Percentiles rank a stretch among this genome's conserved stretches.
Conservation (phyloP, 192 early-diverging fungal genomes). For the Backusella morwellensis region DNA sequence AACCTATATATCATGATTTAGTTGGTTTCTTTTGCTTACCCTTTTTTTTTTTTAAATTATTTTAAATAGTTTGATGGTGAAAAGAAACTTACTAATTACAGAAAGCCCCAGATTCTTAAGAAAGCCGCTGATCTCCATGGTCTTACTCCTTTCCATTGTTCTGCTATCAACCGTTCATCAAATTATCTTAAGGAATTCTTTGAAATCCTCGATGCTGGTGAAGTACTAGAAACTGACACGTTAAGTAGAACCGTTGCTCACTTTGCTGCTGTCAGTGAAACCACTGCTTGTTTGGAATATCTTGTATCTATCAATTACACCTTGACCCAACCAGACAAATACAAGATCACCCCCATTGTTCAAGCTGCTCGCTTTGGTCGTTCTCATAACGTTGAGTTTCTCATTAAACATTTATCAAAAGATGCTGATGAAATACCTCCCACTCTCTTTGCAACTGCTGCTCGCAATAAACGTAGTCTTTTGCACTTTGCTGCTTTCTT, state of each 20-base stretch:
- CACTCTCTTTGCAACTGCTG: slow-evolving; percentile 34
- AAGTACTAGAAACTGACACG: slow-evolving; percentile 38
- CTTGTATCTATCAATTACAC: slow-evolving; percentile 37
- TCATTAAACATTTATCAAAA: slow-evolving; percentile 33
- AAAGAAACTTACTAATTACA: slow-evolving; percentile 10
- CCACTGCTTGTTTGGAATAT: slow-evolving; percentile 42
- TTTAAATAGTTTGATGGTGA: slow-evolving; percentile 20
- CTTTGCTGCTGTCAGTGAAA: slow-evolving; percentile 48
- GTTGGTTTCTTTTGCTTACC: background rate
- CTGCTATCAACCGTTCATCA: slow-evolving; percentile 45
- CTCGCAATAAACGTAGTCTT: slow-evolving; percentile 33
- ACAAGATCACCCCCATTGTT: slow-evolving; percentile 43
- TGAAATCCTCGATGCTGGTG: slow-evolving; percentile 29
- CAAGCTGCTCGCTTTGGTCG: slow-evolving; percentile 51
- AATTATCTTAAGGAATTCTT: slow-evolving; percentile 34
- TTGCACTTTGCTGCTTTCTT: slow-evolving; percentile 41
- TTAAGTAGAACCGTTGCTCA: slow-evolving; percentile 44
- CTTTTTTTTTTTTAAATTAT: background rate
- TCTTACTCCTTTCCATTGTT: slow-evolving; percentile 46
- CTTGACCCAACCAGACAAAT: slow-evolving; percentile 28
- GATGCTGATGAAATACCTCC: slow-evolving; percentile 11
- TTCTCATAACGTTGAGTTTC: slow-evolving; percentile 21
- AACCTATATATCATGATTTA: background rate
- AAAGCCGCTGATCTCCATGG: slow-evolving; percentile 30
- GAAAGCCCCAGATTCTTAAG: slow-evolving; percentile 35